phyloP scores from a whole-genome alignment of 768 basidiomycete species.

The Trametes meyenii region DNA sequence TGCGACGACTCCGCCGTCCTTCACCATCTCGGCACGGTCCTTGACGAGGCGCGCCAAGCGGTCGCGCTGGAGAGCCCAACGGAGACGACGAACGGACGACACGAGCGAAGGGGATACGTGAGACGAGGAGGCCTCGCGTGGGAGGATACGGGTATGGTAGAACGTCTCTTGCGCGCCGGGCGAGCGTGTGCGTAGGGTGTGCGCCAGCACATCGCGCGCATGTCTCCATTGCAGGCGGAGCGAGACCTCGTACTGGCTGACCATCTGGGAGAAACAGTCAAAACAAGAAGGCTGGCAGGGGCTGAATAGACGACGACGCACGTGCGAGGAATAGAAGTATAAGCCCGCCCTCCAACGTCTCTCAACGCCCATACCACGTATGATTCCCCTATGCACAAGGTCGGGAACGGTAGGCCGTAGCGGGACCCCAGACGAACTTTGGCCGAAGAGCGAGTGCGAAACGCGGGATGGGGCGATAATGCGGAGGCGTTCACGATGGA shows the following conservation, averaged over 20 bases:
- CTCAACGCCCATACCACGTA: conserved; percentile 68
- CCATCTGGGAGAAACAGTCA: conserved; percentile 47
- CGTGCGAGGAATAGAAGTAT: conserved; percentile 66
- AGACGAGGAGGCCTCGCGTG: conserved; percentile 63
- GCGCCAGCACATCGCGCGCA: conserved; percentile 53
- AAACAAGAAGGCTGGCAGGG: not conserved
- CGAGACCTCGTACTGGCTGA: conserved; percentile 65
- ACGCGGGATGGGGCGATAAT: conserved; percentile 70
- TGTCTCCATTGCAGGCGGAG: conserved; percentile 55
- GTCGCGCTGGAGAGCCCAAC: conserved; percentile 72
- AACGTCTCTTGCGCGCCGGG: conserved; percentile 44
- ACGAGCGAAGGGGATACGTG: conserved; percentile 62
- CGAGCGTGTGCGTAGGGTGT: conserved; percentile 54
- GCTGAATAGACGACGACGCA: conserved; percentile 35
- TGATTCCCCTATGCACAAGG: conserved; percentile 68
- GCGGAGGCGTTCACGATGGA: conserved; percentile 63
- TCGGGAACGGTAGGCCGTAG: conserved; percentile 69
- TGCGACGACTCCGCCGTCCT: conserved; percentile 43
- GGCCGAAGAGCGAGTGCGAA: conserved; percentile 64
- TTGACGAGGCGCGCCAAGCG: conserved; percentile 60
- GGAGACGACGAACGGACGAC: conserved; percentile 65
- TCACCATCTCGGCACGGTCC: conserved; percentile 40
- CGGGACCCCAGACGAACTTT: conserved; percentile 53
- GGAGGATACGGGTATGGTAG: conserved; percentile 55
- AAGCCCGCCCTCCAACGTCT: conserved; percentile 64